Evolutionary conservation across 306 rosid genomes (phyloP).

Genomic region (Psophocarpus tetragonolobus): DNA sequence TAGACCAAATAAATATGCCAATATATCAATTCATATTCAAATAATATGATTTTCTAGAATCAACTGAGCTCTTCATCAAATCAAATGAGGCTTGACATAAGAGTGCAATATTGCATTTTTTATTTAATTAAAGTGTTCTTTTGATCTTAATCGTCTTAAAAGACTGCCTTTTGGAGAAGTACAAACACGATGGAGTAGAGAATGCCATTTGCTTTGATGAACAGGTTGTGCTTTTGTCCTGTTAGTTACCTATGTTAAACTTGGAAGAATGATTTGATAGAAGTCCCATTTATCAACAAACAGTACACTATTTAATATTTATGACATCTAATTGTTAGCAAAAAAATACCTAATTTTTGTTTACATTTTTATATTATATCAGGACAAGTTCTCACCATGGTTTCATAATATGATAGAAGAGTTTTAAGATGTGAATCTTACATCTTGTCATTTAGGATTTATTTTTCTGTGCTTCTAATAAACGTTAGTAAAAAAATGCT

Average conservation of each 20-base stretch:
- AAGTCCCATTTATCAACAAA: not conserved
- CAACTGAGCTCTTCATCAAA: constrained; percentile 6
- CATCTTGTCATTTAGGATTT: constrained; percentile 23
- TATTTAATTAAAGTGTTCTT: not conserved
- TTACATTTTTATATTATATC: not conserved
- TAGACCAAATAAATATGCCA: not conserved
- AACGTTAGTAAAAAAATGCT: not conserved
- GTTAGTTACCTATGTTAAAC: not conserved
- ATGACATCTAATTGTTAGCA: not conserved
- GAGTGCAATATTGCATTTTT: not conserved
- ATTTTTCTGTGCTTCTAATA: constrained; percentile 15
- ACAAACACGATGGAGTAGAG: not conserved
- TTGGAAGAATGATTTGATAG: constrained; percentile 6
- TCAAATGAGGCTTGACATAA: not conserved
- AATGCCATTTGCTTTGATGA: not conserved
- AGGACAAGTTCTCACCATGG: not conserved
- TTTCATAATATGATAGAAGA: not conserved
- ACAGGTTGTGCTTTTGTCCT: not conserved
- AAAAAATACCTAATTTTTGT: not conserved
- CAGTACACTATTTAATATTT: not conserved
- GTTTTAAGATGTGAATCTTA: constrained; percentile 12
- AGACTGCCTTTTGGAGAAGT: not conserved
- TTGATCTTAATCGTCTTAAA: constrained; percentile 1
- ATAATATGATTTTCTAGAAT: constrained; percentile 7
- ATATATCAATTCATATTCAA: constrained; percentile 15